Base-by-base conservation (phyloP, 108 stramenopile genomes). In the Nitzschia palea region DNA sequence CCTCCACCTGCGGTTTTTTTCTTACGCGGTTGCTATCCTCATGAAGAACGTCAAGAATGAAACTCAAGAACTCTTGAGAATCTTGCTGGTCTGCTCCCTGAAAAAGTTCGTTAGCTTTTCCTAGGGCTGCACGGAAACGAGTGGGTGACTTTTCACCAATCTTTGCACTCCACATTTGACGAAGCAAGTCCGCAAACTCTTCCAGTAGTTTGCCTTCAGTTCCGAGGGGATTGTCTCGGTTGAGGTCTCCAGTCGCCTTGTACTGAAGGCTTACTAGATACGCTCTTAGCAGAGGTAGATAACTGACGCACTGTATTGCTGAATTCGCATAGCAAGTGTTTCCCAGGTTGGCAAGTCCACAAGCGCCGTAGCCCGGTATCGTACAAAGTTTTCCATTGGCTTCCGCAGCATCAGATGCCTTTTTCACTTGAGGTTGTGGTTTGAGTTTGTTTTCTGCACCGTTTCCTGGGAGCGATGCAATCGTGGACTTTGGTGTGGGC, bases 241-340 rank as follows among this genome's bases (percentile, higher is more conserved):
- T 98, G 6, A 97, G 54, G 45, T 98, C 98, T 32, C 81, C 84
- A 26, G 67, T 70, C 9, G 86, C 55, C 70, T 83, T 87, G 72
- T 81, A 96, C 57, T 86, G 88, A 20, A 73, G 80, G 54, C 82
- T 86, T 14, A 98, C 76, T 51, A 98, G 67, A 69, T 95, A 97
- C 17, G 95, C 71, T 44, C 96, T 76, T 26, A 98, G 50, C 15
- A 96, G 63, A 2, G 95, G 96, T 68, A 95, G 64, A 78, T 96
- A 93, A 23, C 85, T 80, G 63, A 98, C 81, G 64, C 96, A 97
- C 70, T 98, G 96, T 54, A 97, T 70, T n/a, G 94, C 95, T 18
- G 96, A 80, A 59, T 96, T 97, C 5, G 88, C 77, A 74, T 96
- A 98, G 82, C 98, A 98, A 10, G 98, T 97, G 65, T 98, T 98